Conservation (phyloP, 2,329 filamentous ascomycete genomes). For the Paracoccidioides lutzii region DNA sequence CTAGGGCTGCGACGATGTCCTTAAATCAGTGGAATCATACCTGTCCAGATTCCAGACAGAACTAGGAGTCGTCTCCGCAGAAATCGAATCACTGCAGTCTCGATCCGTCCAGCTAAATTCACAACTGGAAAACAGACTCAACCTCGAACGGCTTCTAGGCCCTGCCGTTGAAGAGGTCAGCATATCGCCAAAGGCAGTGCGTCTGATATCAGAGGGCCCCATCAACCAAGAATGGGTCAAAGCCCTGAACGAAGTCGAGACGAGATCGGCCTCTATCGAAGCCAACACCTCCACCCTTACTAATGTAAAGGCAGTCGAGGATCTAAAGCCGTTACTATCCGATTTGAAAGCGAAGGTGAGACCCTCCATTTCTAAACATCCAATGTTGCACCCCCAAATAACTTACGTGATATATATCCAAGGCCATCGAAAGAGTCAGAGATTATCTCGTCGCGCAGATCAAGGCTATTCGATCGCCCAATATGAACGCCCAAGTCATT, state of each 20-base stretch:
- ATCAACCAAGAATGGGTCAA: conserved; percentile 86
- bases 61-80: conserved; percentile 77
- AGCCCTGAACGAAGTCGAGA: conserved; percentile 71
- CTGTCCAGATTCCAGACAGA: conserved; percentile 88
- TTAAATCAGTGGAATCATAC: conserved; percentile 86
- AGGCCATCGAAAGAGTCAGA: conserved; percentile 85
- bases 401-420: conserved; percentile 4
- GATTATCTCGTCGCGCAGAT: conserved; percentile 93
- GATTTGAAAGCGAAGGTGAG: conserved; percentile 68
- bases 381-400: background rate
- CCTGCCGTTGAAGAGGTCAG: conserved; percentile 87
- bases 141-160: conserved; percentile 75
- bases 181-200: conserved; percentile 70
- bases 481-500: conserved; percentile 93
- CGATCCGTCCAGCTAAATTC: conserved; percentile 73
- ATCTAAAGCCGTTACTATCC: conserved; percentile 72
- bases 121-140: conserved; percentile 74
- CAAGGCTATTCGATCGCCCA: conserved; percentile 82
- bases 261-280: conserved; percentile 58
- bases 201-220: conserved; percentile 72
- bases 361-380: background rate
- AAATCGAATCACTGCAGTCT: conserved; percentile 86
- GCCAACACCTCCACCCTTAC: conserved; percentile 48
- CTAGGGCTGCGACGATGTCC: conserved; percentile 73
- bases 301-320: conserved; percentile 62